Evolutionary conservation across 2,329 filamentous ascomycete species (phyloP).

Genomic region (Calcarisporium arbuscula): DNA sequence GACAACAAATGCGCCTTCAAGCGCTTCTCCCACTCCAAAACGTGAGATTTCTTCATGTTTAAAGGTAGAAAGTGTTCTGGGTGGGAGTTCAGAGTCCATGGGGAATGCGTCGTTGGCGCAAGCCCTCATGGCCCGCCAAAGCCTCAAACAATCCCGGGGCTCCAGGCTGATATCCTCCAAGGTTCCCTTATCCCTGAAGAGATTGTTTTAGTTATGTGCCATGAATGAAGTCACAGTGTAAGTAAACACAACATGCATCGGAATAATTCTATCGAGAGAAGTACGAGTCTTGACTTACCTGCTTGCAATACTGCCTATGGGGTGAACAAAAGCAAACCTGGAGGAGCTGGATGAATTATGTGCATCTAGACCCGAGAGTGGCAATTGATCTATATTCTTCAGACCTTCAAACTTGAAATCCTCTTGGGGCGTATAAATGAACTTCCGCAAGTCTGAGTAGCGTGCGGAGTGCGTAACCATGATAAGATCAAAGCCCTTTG

Average conservation of each 20-base stretch:
- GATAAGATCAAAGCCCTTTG: slow-evolving; percentile 55
- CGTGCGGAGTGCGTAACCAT: slow-evolving; percentile 64
- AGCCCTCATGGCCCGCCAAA: slow-evolving; percentile 3
- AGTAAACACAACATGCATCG: no score
- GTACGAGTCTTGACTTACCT: no score
- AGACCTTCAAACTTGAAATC: slow-evolving; percentile 47
- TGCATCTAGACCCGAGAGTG: slow-evolving; percentile 40
- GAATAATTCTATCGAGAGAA: no score
- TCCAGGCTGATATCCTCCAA: slow-evolving; percentile 7
- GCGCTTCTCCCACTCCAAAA: no score
- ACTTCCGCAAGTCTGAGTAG: slow-evolving; percentile 76
- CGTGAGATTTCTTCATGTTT: no score
- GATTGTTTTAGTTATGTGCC: no score
- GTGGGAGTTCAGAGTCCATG: no score
- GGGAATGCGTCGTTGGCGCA: no score
- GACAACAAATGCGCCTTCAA: no score
- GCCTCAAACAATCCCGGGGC: slow-evolving; percentile 6
- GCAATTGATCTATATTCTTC: slow-evolving; percentile 30
- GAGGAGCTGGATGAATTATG: slow-evolving; percentile 33
- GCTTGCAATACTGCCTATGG: slow-evolving; percentile 56
- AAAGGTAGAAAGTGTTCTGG: no score
- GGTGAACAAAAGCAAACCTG: slow-evolving; percentile 58
- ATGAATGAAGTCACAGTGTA: no score
- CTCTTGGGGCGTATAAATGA: slow-evolving; percentile 51
- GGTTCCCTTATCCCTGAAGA: slow-evolving; percentile 5